Percentiles rank a stretch among this genome's conserved stretches.
These are phyloP conservation scores for Zizania palustris DNA, from an alignment of 202 grass and related monocot genomes.

Conservation along the genomic window DNA sequence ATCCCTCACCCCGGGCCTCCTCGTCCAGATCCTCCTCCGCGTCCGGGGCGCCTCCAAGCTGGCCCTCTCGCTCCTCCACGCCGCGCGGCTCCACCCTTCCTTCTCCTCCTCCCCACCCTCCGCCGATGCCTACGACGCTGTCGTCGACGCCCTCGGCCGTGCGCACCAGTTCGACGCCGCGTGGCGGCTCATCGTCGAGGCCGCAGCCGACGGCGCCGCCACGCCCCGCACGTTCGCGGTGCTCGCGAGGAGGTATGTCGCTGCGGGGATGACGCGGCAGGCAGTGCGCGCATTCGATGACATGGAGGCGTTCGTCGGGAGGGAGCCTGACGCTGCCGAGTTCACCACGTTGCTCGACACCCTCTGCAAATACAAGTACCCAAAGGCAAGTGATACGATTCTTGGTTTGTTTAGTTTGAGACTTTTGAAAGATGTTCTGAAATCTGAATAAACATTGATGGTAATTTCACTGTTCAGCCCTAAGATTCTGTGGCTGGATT, in stretches of 20 bases:
- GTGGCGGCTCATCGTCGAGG: slow-evolving; percentile 81
- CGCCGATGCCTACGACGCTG: slow-evolving; percentile 68
- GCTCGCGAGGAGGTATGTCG: slow-evolving; percentile 70
- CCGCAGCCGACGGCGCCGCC: slow-evolving; percentile 55
- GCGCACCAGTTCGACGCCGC: slow-evolving; percentile 84
- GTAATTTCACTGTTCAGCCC: too few species aligned
- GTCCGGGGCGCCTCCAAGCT: slow-evolving; percentile 88
- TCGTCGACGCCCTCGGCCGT: slow-evolving; percentile 71
- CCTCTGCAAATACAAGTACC: slow-evolving; percentile 93
- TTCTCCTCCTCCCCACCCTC: neutral
- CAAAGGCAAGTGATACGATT: slow-evolving; percentile 42
- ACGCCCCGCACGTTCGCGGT: slow-evolving; percentile 72
- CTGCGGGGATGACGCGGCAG: slow-evolving; percentile 75
- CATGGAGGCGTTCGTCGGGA: slow-evolving; percentile 93
- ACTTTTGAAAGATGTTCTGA: too few species aligned
- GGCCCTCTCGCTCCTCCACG: slow-evolving; percentile 76
- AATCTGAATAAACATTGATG: too few species aligned
- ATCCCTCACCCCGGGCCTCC: slow-evolving; percentile 51
- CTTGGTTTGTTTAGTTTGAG: neutral
- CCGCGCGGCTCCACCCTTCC: slow-evolving; percentile 56
- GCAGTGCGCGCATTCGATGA: slow-evolving; percentile 81
- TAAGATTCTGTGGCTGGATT: too few species aligned
- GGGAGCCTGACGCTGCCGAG: slow-evolving; percentile 65
- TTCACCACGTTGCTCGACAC: slow-evolving; percentile 84
- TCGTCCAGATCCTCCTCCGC: slow-evolving; percentile 85